A percentile compares a stretch with the other conserved stretches of the same genome.
Evolutionary conservation across 2,329 filamentous ascomycete species (phyloP).

Genomic region (Cercospora sp.): DNA sequence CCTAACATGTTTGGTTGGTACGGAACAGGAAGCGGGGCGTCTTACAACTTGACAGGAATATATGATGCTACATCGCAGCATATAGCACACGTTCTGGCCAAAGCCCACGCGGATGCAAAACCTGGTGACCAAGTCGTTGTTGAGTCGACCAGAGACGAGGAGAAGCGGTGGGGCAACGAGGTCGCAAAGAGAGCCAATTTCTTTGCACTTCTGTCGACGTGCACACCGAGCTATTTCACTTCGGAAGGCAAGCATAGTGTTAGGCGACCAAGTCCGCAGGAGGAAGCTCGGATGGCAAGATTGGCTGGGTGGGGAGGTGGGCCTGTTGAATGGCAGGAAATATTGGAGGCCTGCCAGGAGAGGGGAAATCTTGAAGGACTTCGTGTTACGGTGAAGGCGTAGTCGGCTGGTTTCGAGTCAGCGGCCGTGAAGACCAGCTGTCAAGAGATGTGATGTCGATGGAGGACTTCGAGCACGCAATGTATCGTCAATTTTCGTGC

Average conservation of each 20-base stretch:
- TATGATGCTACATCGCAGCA: not conserved
- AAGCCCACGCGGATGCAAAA: not conserved
- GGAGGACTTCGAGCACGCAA: too few species aligned
- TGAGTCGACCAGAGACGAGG: not conserved
- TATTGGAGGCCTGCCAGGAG: not conserved
- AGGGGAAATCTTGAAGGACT: not conserved
- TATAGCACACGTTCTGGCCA: not conserved
- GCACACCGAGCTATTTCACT: too few species aligned
- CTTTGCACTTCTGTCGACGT: too few species aligned
- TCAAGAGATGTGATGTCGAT: too few species aligned
- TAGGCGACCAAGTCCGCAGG: not conserved
- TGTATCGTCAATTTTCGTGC: too few species aligned
- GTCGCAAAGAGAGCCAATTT: not conserved
- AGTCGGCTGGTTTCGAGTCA: too few species aligned
- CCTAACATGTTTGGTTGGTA: not conserved
- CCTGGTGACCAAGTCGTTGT: not conserved
- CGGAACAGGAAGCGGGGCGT: not conserved
- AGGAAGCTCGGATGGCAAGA: not conserved
- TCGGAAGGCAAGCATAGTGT: too few species aligned
- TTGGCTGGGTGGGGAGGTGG: not conserved
- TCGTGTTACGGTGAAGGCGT: too few species aligned
- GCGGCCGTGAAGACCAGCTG: too few species aligned
- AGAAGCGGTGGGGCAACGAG: not conserved
- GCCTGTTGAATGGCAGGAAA: not conserved
- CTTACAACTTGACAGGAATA: not conserved